These are phyloP conservation scores for Vanrija sp. DNA, from an alignment of 1,284 basidiomycete genomes.

Conservation along the genomic window DNA sequence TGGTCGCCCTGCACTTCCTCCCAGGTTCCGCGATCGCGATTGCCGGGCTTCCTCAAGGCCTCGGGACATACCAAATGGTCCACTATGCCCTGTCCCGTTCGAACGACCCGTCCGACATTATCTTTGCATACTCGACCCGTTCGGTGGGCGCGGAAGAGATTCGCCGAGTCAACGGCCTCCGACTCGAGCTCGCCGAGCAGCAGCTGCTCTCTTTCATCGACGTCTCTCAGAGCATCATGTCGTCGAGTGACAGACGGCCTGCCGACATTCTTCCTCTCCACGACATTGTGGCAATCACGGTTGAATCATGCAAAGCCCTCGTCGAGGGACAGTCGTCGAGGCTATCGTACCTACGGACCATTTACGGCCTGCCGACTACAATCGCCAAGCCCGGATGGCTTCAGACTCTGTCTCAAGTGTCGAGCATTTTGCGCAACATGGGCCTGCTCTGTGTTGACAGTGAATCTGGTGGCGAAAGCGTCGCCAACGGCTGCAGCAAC, in stretches of 20 bases:
- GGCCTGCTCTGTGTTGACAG: slow-evolving; percentile 4
- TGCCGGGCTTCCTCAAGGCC: slow-evolving; percentile 21
- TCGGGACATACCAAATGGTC: slow-evolving; percentile 15
- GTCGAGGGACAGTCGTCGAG: slow-evolving; percentile 38
- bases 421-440: slow-evolving; percentile 16
- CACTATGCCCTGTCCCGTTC: slow-evolving; percentile 31
- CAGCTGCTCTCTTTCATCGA: slow-evolving; percentile 26
- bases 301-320: slow-evolving; percentile 35
- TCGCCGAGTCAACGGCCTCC: slow-evolving; percentile 27
- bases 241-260: slow-evolving; percentile 6
- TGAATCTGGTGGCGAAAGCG: slow-evolving; percentile 18
- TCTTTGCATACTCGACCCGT: slow-evolving; percentile 21
- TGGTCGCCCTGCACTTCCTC: slow-evolving; percentile 37
- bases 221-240: slow-evolving; percentile 15
- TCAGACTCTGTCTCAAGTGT: slow-evolving; percentile 19
- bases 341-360: slow-evolving; percentile 18
- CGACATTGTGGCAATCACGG: slow-evolving; percentile 28
- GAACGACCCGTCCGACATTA: slow-evolving; percentile 29
- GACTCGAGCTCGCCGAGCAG: slow-evolving; percentile 29
- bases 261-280: slow-evolving; percentile 27
- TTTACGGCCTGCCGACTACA: slow-evolving; percentile 10
- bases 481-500: slow-evolving; percentile 39
- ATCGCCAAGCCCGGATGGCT: slow-evolving; percentile 24
- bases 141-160: slow-evolving; percentile 24
- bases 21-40: slow-evolving; percentile 28